These are phyloP conservation scores for Sporobolomyces phaffii DNA, from an alignment of 768 basidiomycete genomes.

Conservation along the genomic window DNA sequence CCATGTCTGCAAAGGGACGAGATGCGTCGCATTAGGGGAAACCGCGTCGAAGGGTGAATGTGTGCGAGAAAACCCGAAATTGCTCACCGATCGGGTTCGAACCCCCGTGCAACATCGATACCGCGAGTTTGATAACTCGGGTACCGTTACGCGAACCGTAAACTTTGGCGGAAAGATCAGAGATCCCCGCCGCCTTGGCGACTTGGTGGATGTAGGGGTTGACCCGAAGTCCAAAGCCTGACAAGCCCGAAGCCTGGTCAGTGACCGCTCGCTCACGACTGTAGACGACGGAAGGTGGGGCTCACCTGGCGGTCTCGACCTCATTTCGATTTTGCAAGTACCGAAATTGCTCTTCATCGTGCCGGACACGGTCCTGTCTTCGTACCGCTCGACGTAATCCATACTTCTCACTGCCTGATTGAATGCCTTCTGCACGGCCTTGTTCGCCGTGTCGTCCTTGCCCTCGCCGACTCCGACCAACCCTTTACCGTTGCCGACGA, in stretches of 20 bases:
- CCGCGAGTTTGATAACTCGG: conserved; percentile 76
- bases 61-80: no score
- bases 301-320: conserved; percentile 52
- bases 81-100: conserved; percentile 60
- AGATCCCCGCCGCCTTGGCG: conserved; percentile 86
- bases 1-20: conserved; percentile 38
- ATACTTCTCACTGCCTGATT: conserved; percentile 72
- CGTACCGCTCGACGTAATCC: conserved; percentile 91
- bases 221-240: conserved; percentile 86
- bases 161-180: conserved; percentile 89
- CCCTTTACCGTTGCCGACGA: conserved; percentile 77
- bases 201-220: conserved; percentile 81
- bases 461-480: conserved; percentile 76
- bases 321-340: conserved; percentile 68
- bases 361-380: conserved; percentile 89
- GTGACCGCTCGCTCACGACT: no score
- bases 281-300: no score
- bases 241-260: conserved; percentile 38
- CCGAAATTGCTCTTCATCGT: conserved; percentile 80
- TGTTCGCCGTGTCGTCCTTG: conserved; percentile 58
- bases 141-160: conserved; percentile 84
- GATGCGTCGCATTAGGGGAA: no score
- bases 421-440: conserved; percentile 58
- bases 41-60: no score
- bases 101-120: conserved; percentile 78